Percentiles rank a stretch among this genome's conserved stretches.
Conservation (phyloP, 805 yeast genomes). For the Cyberlindnera misumaiensis region DNA sequence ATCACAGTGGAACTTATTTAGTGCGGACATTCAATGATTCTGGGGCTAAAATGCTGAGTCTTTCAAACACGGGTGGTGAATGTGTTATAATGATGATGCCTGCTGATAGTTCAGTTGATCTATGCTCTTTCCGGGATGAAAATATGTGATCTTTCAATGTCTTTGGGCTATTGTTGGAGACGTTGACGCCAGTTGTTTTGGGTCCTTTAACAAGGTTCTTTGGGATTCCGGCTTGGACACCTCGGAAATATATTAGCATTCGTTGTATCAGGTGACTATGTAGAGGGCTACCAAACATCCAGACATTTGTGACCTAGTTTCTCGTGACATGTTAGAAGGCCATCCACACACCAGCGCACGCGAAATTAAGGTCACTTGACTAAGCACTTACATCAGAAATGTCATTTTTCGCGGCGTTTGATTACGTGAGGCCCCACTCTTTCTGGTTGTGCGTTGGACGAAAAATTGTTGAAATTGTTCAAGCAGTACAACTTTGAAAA, state of each 20-base stretch:
- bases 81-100: no score
- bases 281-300: no score
- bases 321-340: no score
- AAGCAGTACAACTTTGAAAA: neutral
- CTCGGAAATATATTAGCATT: neutral
- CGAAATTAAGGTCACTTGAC: neutral
- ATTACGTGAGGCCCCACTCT: neutral
- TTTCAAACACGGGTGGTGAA: no score
- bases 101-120: no score
- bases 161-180: neutral
- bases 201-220: neutral
- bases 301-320: no score
- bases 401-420: neutral
- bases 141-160: neutral
- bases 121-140: neutral
- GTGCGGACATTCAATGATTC: slow-evolving; percentile 18
- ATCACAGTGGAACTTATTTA: slow-evolving; percentile 77
- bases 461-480: slow-evolving; percentile 5
- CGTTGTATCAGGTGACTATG: no score
- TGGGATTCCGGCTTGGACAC: neutral
- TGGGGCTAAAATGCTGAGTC: neutral
- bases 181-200: slow-evolving; percentile 1
- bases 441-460: neutral
- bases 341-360: slow-evolving; percentile 1
- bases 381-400: neutral